phyloP scores from a whole-genome alignment of 2,329 filamentous ascomycete genomes.

The Exophiala bonariae region DNA sequence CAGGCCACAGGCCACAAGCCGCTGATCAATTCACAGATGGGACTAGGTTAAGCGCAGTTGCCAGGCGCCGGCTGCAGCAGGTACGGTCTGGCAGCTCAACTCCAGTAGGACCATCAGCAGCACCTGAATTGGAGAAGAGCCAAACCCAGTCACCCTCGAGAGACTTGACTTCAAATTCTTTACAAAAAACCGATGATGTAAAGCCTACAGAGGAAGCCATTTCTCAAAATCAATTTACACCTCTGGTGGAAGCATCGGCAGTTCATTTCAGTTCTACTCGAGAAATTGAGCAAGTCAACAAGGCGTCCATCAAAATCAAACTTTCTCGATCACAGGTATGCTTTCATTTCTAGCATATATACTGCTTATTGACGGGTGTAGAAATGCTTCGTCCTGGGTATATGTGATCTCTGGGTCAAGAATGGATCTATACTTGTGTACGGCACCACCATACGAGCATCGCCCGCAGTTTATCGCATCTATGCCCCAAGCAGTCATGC shows the following conservation, averaged over 20 bases:
- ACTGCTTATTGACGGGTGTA: constrained; percentile 21
- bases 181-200: not conserved
- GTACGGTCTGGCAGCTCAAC: constrained; percentile 10
- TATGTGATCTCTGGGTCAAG: constrained; percentile 58
- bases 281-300: constrained; percentile 20
- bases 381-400: constrained; percentile 50
- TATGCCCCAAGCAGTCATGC: constrained; percentile 59
- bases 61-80: constrained; percentile 18
- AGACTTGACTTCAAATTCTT: not conserved
- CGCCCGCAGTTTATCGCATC: constrained; percentile 45
- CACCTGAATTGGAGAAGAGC: not conserved
- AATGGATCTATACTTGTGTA: constrained; percentile 57
- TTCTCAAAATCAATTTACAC: constrained; percentile 21
- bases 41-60: constrained; percentile 20
- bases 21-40: constrained; percentile 13
- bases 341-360: not conserved
- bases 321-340: constrained; percentile 24
- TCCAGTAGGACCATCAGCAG: not conserved
- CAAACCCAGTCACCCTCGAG: not conserved
- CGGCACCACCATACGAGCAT: constrained; percentile 57
- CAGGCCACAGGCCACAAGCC: too few relatives aligned
- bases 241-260: constrained; percentile 19
- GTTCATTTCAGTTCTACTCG: constrained; percentile 22
- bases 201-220: not conserved
- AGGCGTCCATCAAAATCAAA: constrained; percentile 21